Percentiles rank a stretch among this genome's conserved stretches.
Conservation (phyloP, 192 early-diverging fungal genomes). For the Backusella tuberculispora region DNA sequence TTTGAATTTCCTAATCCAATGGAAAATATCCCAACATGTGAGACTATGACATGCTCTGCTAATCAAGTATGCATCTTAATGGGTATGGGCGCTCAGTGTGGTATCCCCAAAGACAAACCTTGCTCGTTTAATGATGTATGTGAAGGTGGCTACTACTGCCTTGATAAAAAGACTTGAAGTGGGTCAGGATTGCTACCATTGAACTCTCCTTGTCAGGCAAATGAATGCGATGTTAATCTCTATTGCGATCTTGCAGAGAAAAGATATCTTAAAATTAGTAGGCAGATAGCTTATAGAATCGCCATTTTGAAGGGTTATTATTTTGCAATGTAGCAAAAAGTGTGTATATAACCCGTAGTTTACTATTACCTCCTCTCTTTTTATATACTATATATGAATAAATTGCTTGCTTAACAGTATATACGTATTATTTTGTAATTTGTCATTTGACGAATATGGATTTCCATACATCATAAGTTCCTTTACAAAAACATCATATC, state of each 20-base stretch:
- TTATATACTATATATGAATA: too few relatives aligned
- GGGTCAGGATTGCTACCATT: background rate
- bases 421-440: too few relatives aligned
- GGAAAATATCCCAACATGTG: too few relatives aligned
- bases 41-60: background rate
- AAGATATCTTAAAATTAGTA: background rate
- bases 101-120: background rate
- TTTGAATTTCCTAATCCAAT: too few relatives aligned
- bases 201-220: background rate
- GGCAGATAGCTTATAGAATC: background rate
- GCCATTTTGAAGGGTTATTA: too few relatives aligned
- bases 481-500: too few relatives aligned
- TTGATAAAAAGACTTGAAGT: background rate
- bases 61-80: background rate
- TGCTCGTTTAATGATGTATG: background rate
- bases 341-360: too few relatives aligned
- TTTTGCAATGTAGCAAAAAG: too few relatives aligned
- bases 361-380: too few relatives aligned
- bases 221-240: background rate
- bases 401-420: too few relatives aligned
- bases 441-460: too few relatives aligned
- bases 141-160: background rate
- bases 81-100: background rate
- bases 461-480: too few relatives aligned
- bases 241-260: background rate